A percentile compares a stretch with the other conserved stretches of the same genome.
Evolutionary conservation across 2,329 filamentous ascomycete species (phyloP).

Genomic region (Metarhizium humberi): DNA sequence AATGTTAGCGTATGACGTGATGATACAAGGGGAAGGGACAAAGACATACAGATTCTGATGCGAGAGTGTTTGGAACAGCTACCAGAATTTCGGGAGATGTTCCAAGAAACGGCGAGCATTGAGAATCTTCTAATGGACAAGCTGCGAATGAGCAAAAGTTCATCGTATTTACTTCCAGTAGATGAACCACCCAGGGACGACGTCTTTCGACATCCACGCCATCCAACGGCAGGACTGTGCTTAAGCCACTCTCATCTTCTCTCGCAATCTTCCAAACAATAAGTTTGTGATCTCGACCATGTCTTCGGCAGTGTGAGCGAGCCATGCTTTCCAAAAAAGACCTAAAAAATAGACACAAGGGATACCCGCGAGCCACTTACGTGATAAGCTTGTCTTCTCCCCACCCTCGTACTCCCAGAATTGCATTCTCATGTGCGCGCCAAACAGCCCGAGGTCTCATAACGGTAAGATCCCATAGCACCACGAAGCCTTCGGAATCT

Average conservation of each 20-base stretch:
- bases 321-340: neutral
- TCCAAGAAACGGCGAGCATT: conserved; percentile 9
- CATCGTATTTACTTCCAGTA: conserved; percentile 79
- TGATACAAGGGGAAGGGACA: neutral
- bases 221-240: conserved; percentile 64
- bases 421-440: conserved; percentile 70
- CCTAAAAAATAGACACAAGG: neutral
- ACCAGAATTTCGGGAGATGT: conserved; percentile 46
- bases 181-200: conserved; percentile 77
- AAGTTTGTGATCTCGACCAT: conserved; percentile 82
- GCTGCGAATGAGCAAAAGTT: conserved; percentile 86
- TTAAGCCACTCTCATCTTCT: conserved; percentile 54
- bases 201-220: conserved; percentile 35
- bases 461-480: conserved; percentile 75
- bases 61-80: conserved; percentile 71
- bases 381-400: conserved; percentile 68
- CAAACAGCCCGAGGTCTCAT: conserved; percentile 79
- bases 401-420: conserved; percentile 69
- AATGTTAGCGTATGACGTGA: conserved; percentile 2
- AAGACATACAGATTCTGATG: conserved; percentile 55
- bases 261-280: conserved; percentile 69
- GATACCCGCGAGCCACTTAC: conserved; percentile 40
- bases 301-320: conserved; percentile 40
- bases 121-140: conserved; percentile 32
- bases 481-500: conserved; percentile 82